Evolutionary conservation across 2,329 filamentous ascomycete species (phyloP).

Genomic region (Thermochaetoides dissita): DNA sequence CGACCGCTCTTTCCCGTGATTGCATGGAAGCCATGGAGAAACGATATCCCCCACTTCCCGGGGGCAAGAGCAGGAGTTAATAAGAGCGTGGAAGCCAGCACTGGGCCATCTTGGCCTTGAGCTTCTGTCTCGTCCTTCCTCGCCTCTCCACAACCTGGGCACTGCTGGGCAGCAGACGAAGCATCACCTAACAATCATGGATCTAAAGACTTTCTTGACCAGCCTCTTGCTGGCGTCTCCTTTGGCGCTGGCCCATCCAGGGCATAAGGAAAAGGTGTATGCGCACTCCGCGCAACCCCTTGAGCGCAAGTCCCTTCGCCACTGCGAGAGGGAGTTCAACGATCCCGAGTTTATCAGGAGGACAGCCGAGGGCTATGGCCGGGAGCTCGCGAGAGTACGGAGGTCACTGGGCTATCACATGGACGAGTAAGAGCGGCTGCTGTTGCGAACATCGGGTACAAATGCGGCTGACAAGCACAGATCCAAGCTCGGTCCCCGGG

Average conservation of each 20-base stretch:
- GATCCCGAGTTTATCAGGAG: conserved; percentile 17
- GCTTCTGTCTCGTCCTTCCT: neutral
- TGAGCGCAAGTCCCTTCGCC: conserved; percentile 18
- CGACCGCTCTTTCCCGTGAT: no score
- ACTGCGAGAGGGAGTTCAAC: conserved; percentile 16
- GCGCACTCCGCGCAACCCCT: conserved; percentile 14
- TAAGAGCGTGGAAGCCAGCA: neutral
- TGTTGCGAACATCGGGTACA: neutral
- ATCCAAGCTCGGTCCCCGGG: conserved; percentile 14
- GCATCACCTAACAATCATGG: conserved; percentile 11
- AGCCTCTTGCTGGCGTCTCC: conserved; percentile 15
- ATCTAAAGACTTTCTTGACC: conserved; percentile 13
- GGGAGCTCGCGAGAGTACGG: conserved; percentile 16
- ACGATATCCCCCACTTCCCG: no score
- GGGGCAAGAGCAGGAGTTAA: neutral
- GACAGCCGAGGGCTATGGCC: conserved; percentile 18
- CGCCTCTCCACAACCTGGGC: neutral
- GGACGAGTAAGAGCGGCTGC: conserved; percentile 7
- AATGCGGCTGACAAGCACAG: conserved; percentile 4
- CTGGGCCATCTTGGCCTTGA: conserved; percentile 3
- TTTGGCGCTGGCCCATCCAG: conserved; percentile 16
- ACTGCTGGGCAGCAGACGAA: neutral
- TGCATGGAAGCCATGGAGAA: no score
- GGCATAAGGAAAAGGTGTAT: conserved; percentile 15
- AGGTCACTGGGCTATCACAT: conserved; percentile 14